A percentile compares a stretch with the other conserved stretches of the same genome.
Conservation (phyloP, 306 rosid genomes). For the Acacia acuminata region DNA sequence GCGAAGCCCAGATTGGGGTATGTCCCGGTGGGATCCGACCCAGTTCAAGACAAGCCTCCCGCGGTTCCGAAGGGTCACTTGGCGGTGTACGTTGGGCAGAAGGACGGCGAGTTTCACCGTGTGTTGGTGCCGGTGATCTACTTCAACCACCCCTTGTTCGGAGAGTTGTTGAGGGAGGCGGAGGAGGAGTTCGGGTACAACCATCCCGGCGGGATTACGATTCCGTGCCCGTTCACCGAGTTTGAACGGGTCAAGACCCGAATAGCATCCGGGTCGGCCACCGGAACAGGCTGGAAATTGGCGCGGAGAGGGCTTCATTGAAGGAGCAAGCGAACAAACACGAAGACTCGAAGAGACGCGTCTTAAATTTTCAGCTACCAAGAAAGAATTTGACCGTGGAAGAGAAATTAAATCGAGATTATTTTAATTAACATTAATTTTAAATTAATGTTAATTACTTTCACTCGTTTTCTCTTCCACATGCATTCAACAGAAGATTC, state of each 20-base stretch:
- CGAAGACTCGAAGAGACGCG: background rate
- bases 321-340: background rate
- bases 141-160: constrained; percentile 85
- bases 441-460: background rate
- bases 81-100: constrained; percentile 87
- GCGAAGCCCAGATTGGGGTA: constrained; percentile 46
- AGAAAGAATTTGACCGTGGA: background rate
- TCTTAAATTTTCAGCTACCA: background rate
- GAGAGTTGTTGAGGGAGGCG: constrained; percentile 67
- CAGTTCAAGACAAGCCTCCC: background rate
- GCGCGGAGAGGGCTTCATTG: constrained; percentile 44
- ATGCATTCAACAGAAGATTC: background rate
- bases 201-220: constrained; percentile 83
- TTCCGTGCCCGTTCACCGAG: constrained; percentile 76
- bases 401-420: background rate
- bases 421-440: background rate
- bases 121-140: constrained; percentile 90
- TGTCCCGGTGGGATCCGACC: constrained; percentile 42
- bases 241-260: constrained; percentile 78
- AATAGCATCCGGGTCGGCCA: constrained; percentile 56
- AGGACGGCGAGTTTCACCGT: constrained; percentile 70
- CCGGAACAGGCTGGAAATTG: constrained; percentile 27
- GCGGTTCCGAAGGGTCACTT: constrained; percentile 81
- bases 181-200: constrained; percentile 77
- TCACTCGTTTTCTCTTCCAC: background rate